phyloP scores from a whole-genome alignment of 163 green algal species.

The Chloromonas sp. region DNA sequence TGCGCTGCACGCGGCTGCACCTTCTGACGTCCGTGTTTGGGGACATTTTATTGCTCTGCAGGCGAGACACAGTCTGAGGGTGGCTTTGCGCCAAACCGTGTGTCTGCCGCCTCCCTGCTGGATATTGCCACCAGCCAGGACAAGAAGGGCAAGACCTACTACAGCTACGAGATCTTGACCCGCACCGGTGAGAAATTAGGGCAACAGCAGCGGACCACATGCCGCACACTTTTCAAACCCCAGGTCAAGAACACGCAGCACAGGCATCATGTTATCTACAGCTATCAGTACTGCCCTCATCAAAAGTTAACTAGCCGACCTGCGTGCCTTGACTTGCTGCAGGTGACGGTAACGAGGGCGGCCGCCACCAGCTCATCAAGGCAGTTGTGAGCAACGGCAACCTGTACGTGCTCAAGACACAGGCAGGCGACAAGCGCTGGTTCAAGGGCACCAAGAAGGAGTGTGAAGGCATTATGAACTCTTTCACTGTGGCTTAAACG shows the following conservation, averaged over 20 bases:
- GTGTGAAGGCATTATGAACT: conserved; percentile 52
- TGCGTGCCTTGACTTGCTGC: neutral
- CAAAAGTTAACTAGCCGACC: too few relatives aligned
- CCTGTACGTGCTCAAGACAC: conserved; percentile 91
- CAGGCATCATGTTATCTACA: neutral
- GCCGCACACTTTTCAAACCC: too few relatives aligned
- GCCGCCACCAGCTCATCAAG: conserved; percentile 90
- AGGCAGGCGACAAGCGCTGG: conserved; percentile 97
- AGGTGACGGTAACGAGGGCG: conserved; percentile 94
- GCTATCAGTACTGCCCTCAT: neutral
- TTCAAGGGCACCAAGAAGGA: conserved; percentile 94
- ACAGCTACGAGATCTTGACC: conserved; percentile 88
- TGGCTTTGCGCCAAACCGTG: conserved; percentile 81
- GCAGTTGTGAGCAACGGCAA: conserved; percentile 80
- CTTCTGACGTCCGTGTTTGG: too few relatives aligned
- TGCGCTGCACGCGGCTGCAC: too few relatives aligned
- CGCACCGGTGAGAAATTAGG: conserved; percentile 43
- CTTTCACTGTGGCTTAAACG: conserved; percentile 82
- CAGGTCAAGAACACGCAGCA: neutral
- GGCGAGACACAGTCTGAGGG: conserved; percentile 82
- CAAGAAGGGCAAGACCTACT: conserved; percentile 96
- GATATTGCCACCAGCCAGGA: conserved; percentile 70
- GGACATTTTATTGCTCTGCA: conserved; percentile 12
- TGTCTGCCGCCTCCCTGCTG: conserved; percentile 78
- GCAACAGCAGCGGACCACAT: neutral